Evolutionary conservation across 805 yeast genomes (phyloP), one percentile per base, ranked within the genome.

Genomic region (Sugiyamaella boreocaroliniensis): DNA sequence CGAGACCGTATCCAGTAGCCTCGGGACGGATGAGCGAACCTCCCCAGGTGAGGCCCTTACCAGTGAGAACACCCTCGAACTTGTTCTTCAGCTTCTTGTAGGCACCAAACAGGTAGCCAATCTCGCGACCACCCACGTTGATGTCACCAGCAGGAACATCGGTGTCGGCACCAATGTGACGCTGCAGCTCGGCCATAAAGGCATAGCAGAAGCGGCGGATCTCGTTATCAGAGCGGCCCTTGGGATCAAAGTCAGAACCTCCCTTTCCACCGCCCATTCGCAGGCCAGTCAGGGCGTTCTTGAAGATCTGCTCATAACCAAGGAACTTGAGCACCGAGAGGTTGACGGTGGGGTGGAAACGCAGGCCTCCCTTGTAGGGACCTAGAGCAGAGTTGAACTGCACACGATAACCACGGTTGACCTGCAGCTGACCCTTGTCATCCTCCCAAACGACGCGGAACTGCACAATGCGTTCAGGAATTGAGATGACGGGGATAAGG

Each of bases 101-200:
- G 63, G 97, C 97, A 76, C 99, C 99, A 65, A 89, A 93, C 71
- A 92, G 76, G 86, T 72, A 92, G 64, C 97, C 96, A 61, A 89
- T 79, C 77, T 89, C 96, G 74, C 95, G 82, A 66, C 97, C 98
- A 77, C 97, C 96, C 60, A 89, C 95, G 80, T 96, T 96, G 72
- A 92, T 92, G 76, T 92, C 99, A 75, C 99, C 99, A 62, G 99
- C 99, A 69, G 99, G 99, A 52, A 93, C 97, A 76, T 92, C 99
- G 56, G 96, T 89, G 74, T 87, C 92, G 69, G 86, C 89, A 58
- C 98, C 99, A 75, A 92, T 92, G 82, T 90, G 90, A 74, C 96
- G 85, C 61, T 90, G 83, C 66, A 92, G 82, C 76, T 92, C 96
- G 73, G 88, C 79, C 96, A 92, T 92, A 81, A 92, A 92, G 49